A percentile compares a stretch with the other conserved stretches of the same genome.
Evolutionary conservation across 805 yeast genomes (phyloP).

Genomic region (Kodamaea neixiangensis): DNA sequence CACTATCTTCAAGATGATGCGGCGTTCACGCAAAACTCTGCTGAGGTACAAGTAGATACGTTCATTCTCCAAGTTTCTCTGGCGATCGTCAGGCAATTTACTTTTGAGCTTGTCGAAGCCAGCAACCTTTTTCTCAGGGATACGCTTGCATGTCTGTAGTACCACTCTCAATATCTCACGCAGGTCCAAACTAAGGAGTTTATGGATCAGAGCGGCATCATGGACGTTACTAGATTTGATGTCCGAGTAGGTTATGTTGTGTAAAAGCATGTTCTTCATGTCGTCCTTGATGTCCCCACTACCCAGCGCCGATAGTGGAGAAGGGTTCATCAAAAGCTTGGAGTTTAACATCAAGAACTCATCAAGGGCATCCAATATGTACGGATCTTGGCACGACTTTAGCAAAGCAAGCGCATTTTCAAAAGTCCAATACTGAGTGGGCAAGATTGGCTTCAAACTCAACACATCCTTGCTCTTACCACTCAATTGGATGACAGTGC

Average conservation of each 20-base stretch:
- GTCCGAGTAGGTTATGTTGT: conserved; percentile 41
- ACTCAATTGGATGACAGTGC: conserved; percentile 9
- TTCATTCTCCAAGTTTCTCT: conserved; percentile 28
- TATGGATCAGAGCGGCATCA: conserved; percentile 43
- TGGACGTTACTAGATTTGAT: conserved; percentile 34
- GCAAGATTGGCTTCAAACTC: conserved; percentile 32
- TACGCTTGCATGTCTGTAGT: conserved; percentile 37
- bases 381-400: conserved; percentile 30
- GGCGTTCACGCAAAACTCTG: conserved; percentile 52
- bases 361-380: conserved; percentile 38
- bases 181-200: conserved; percentile 39
- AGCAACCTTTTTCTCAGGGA: conserved; percentile 33
- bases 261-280: conserved; percentile 36
- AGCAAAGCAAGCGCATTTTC: conserved; percentile 38
- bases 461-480: conserved; percentile 12
- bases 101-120: conserved; percentile 27
- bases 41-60: conserved; percentile 36
- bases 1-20: conserved; percentile 46
- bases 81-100: conserved; percentile 39
- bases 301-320: conserved; percentile 25
- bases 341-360: conserved; percentile 39
- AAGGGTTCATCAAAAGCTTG: conserved; percentile 30
- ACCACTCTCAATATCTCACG: conserved; percentile 53
- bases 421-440: conserved; percentile 43
- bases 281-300: conserved; percentile 4